Evolutionary conservation across 129 eudicot species (phyloP), one percentile per base, ranked within the genome.

Genomic region (Erigeron canadensis): DNA sequence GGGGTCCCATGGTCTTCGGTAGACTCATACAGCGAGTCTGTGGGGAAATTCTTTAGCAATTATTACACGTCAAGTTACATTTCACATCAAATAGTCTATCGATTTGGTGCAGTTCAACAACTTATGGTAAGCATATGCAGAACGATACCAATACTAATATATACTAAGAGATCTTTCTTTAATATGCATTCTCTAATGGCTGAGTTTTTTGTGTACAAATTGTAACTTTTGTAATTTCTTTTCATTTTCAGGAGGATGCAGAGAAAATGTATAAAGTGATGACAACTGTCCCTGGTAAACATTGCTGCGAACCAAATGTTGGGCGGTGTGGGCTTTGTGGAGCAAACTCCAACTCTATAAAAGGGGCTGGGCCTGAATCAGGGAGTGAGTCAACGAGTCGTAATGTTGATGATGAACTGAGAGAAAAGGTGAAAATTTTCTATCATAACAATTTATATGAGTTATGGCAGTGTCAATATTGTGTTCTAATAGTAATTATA

Each of bases 21-120:
- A 72, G 84, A 89, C 72, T 84, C 96, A 43, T 87, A 87, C 72
- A 86, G 84, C 34, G 86, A 75, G 16, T 69, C 81, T 2, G 79
- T 89, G 66, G 80, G 74, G 75, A 94, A 86, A 40, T 94, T 85
- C 80, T 94, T 94, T 41, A 76, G 87, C 37, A 75, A 79, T 75
- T 89, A 82, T 72, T 89, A 94, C 67, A 74, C 93, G 50, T 79
- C 97, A 73, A 84, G 90, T 78, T 94, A 87, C 81, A 69, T 94
- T 65, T 82, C 98, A 40, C 98, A 94, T 74, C 92, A 94, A 76
- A 84, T 94, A 75, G 86, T 94, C 51, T 82, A 89, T 84, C 84
- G 75, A 37, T 72, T 86, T 62, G 89, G 92, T 8, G 81, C 91
- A 56, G 90, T 89, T 51, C 86, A 86, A 75, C 87, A 83, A 84